Percentiles rank a stretch among this genome's conserved stretches.
These are phyloP conservation scores for Lactifluus subvellereus DNA, from an alignment of 768 basidiomycete species.

Conservation along the genomic window DNA sequence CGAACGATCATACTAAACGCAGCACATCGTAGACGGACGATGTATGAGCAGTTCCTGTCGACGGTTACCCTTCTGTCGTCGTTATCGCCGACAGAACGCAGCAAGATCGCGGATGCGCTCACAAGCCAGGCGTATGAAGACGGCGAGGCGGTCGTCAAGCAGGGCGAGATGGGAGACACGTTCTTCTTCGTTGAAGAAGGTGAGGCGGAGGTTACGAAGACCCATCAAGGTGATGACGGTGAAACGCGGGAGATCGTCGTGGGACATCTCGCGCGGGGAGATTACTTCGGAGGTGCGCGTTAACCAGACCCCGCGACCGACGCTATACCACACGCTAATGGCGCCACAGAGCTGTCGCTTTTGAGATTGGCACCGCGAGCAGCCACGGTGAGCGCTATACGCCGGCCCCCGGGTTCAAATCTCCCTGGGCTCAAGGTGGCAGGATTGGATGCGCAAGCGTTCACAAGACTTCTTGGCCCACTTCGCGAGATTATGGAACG, in stretches of 20 bases:
- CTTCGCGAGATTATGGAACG: slow-evolving; percentile 91
- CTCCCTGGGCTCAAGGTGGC: slow-evolving; percentile 82
- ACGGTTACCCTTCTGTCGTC: slow-evolving; percentile 84
- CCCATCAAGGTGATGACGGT: slow-evolving; percentile 52
- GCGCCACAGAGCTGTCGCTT: slow-evolving; percentile 73
- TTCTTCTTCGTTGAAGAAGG: slow-evolving; percentile 99
- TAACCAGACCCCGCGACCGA: not conserved
- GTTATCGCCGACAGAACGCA: slow-evolving; percentile 80
- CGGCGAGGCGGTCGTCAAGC: slow-evolving; percentile 81
- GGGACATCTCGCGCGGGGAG: slow-evolving; percentile 76
- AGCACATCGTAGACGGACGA: slow-evolving; percentile 82
- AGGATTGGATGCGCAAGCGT: slow-evolving; percentile 86
- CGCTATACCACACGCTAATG: slow-evolving; percentile 14
- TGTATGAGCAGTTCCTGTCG: slow-evolving; percentile 96
- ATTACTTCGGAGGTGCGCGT: slow-evolving; percentile 92
- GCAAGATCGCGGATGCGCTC: slow-evolving; percentile 96
- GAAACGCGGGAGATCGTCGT: slow-evolving; percentile 62
- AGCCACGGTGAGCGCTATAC: slow-evolving; percentile 87
- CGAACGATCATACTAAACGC: slow-evolving; percentile 94
- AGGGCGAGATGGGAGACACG: slow-evolving; percentile 94
- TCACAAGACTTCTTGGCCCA: slow-evolving; percentile 89
- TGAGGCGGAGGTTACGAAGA: slow-evolving; percentile 81
- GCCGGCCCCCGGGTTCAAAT: slow-evolving; percentile 39
- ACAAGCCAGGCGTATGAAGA: slow-evolving; percentile 75
- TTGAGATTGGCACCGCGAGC: slow-evolving; percentile 86